Evolutionary conservation across 129 eudicot genomes (phyloP), one percentile per base, ranked within the genome.

Genomic region (Flaveria robusta): DNA sequence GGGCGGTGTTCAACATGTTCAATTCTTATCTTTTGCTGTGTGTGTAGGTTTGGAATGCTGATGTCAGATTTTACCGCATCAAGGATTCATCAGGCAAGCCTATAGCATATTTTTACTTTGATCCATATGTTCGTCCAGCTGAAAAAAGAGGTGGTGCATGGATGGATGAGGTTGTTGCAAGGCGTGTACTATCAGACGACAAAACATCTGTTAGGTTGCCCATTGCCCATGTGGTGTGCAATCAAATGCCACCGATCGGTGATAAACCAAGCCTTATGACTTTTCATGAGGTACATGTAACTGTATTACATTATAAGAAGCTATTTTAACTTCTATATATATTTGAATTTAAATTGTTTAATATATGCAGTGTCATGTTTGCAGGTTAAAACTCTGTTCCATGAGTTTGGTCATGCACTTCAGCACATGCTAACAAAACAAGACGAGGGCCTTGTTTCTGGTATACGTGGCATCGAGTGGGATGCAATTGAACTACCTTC

Each of bases 121-220:
- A 94, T 85, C 99, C 99, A 26, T 94, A 87, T 72, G 87, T 93
- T 64, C 99, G 99, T 29, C 99, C 99, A 72, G 88, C 92, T 68
- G 99, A 94, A 66, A 94, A 94, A 66, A 87, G 96, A n/a, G 99
- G 97, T 12, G 99, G 99, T 71, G 99, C 99, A 78, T 94, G 99
- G 99, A 94, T 94, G 99, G 89, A 88, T 80, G 99, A 94, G 83
- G 99, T 89, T 71, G 80, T 91, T 66, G 83, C 91, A 79, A 90
- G 99, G 47, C 90, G 92, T 60, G 85, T 91, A 79, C 70, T 87
- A 66, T 89, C 99, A 22, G 83, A 54, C 65, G 94, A 87, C 47
- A 93, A 90, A 73, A 70, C 78, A 81, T 86, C 93, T 75, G 86
- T 80, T 74, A 89, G 99, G 89, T 71, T 94, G 78, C 99, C 97